Evolutionary conservation across 2,329 filamentous ascomycete species (phyloP).

Genomic region (Neopestalotiopsis clavispora): DNA sequence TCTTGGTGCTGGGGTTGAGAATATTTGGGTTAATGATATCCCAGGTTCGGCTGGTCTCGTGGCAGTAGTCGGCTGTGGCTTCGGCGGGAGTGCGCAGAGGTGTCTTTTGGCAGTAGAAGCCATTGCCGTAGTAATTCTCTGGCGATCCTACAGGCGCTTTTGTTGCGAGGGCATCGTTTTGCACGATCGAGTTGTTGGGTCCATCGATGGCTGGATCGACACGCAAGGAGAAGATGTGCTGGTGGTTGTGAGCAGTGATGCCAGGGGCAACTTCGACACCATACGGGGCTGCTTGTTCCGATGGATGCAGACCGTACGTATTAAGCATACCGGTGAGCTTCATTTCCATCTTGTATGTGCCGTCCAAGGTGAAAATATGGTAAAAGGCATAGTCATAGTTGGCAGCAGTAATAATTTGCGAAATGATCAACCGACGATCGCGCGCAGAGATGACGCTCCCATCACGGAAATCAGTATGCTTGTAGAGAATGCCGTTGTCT

Average conservation of each 20-base stretch:
- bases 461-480: slow-evolving; percentile 72
- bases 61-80: slow-evolving; percentile 56
- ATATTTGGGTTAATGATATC: slow-evolving; percentile 52
- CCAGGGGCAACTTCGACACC: slow-evolving; percentile 69
- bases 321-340: slow-evolving; percentile 72
- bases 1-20: slow-evolving; percentile 52
- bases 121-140: slow-evolving; percentile 28
- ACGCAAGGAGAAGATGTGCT: slow-evolving; percentile 68
- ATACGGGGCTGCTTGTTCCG: slow-evolving; percentile 58
- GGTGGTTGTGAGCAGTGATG: slow-evolving; percentile 68
- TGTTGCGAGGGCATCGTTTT: slow-evolving; percentile 13
- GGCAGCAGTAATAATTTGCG: slow-evolving; percentile 70
- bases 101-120: slow-evolving; percentile 43
- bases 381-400: slow-evolving; percentile 75
- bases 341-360: slow-evolving; percentile 63
- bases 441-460: slow-evolving; percentile 65
- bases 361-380: slow-evolving; percentile 67
- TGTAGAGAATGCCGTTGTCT: slow-evolving; percentile 72
- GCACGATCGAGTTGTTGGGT: slow-evolving; percentile 32
- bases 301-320: slow-evolving; percentile 59
- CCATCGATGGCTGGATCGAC: slow-evolving; percentile 65
- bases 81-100: slow-evolving; percentile 43
- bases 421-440: slow-evolving; percentile 66
- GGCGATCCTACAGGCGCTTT: neutral
- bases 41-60: slow-evolving; percentile 53